Percentiles rank a stretch among this genome's conserved stretches.
phyloP scores from a whole-genome alignment of 2,329 filamentous ascomycete species.

The Xylaria digitata region DNA sequence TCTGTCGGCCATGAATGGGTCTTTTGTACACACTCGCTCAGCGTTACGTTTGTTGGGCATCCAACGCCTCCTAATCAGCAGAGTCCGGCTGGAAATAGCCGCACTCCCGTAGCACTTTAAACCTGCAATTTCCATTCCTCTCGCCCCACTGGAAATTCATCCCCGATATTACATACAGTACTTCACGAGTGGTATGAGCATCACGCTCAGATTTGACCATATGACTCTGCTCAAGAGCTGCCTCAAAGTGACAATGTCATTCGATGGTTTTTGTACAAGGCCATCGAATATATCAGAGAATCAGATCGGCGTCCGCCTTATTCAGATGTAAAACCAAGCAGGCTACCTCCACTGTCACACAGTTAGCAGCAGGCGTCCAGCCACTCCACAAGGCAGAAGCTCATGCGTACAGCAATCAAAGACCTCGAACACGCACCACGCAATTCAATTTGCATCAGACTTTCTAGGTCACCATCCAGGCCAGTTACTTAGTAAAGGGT shows the following conservation, averaged over 20 bases:
- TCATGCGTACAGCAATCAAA: constrained; percentile 4
- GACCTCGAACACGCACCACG: neutral
- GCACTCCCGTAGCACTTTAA: neutral
- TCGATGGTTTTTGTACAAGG: neutral
- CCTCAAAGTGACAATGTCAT: neutral
- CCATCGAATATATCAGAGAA: neutral
- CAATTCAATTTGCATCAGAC: constrained; percentile 9
- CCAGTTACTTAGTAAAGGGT: neutral
- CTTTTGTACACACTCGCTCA: constrained; percentile 20
- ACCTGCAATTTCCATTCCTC: neutral
- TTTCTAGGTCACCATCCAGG: neutral
- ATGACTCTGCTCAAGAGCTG: neutral
- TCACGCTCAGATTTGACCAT: neutral
- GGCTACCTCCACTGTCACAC: too few species aligned
- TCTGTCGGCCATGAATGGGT: neutral
- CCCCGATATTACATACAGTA: neutral
- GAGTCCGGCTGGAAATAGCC: constrained; percentile 11
- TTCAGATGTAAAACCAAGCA: neutral
- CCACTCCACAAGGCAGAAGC: constrained; percentile 1
- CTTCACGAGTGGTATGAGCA: neutral
- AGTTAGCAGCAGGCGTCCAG: neutral
- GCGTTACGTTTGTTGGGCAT: constrained; percentile 6
- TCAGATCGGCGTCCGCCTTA: neutral
- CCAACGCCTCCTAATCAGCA: neutral
- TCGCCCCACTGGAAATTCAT: neutral